A percentile compares a stretch with the other conserved stretches of the same genome.
Evolutionary conservation across 2,329 filamentous ascomycete genomes (phyloP).

Genomic region (Ophiosphaerella herpotricha): DNA sequence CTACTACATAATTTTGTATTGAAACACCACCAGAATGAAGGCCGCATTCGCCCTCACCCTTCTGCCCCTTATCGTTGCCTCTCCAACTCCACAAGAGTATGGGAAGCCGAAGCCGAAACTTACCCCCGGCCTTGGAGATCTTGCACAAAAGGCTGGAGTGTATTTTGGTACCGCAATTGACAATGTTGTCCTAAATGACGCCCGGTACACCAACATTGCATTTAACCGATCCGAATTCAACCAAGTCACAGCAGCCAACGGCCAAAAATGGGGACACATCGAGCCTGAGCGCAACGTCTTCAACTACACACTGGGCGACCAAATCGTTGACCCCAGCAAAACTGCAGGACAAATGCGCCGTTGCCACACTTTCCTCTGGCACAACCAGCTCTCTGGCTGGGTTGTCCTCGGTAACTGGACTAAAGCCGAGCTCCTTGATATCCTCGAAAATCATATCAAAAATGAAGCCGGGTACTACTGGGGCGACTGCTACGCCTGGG

Average conservation of each 20-base stretch:
- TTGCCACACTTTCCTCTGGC: conserved; percentile 66
- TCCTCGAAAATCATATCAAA: conserved; percentile 65
- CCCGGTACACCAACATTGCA: conserved; percentile 60
- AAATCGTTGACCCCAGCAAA: conserved; percentile 48
- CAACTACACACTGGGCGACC: conserved; percentile 62
- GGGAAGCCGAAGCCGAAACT: conserved; percentile 9
- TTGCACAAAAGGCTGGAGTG: conserved; percentile 60
- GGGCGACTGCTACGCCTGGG: conserved; percentile 66
- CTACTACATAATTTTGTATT: background rate
- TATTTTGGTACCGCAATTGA: conserved; percentile 66
- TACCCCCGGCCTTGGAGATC: conserved; percentile 52
- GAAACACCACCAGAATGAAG: conserved; percentile 30
- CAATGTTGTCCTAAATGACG: conserved; percentile 53
- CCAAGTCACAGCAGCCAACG: conserved; percentile 67
- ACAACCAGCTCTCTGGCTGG: conserved; percentile 60
- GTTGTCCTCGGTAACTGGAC: conserved; percentile 60
- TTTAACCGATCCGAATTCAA: conserved; percentile 64
- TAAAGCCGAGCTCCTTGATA: conserved; percentile 59
- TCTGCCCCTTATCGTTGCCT: conserved; percentile 22
- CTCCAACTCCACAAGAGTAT: conserved; percentile 15
- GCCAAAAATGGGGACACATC: conserved; percentile 66
- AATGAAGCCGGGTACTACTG: conserved; percentile 63
- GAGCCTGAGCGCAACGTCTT: conserved; percentile 63
- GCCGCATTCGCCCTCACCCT: conserved; percentile 18
- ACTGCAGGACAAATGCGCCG: conserved; percentile 56